Conservation (phyloP, 768 basidiomycete genomes). For the Mycena pura region DNA sequence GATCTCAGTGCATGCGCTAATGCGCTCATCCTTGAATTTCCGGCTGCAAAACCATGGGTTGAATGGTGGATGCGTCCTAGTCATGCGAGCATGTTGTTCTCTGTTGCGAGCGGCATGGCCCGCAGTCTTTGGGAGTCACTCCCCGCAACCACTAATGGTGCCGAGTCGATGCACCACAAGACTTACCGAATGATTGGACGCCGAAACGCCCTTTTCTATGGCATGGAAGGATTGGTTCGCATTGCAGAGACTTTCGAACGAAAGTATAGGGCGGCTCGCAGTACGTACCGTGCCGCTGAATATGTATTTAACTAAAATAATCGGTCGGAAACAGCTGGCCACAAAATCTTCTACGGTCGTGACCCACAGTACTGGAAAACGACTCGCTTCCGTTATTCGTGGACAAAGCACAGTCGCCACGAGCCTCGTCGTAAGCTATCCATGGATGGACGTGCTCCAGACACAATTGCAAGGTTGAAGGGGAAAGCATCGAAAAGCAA, state of each 20-base stretch:
- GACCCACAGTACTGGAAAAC: conserved; percentile 13
- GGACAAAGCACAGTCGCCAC: conserved; percentile 9
- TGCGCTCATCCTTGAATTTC: conserved; percentile 31
- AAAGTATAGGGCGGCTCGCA: neutral
- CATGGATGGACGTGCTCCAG: conserved; percentile 1
- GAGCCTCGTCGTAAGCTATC: neutral
- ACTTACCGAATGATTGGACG: conserved; percentile 22
- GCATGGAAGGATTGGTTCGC: neutral
- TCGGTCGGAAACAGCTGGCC: neutral
- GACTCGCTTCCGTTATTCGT: neutral
- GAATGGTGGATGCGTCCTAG: conserved; percentile 40
- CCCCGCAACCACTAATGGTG: conserved; percentile 29
- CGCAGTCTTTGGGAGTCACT: conserved; percentile 23
- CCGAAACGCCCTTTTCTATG: conserved; percentile 1
- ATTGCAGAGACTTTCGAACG: conserved; percentile 9
- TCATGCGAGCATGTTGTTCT: conserved; percentile 29
- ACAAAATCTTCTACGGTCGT: conserved; percentile 6
- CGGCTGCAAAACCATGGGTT: conserved; percentile 35
- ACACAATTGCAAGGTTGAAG: neutral
- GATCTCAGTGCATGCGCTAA: conserved; percentile 19
- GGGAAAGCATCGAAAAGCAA: neutral
- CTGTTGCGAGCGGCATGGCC: conserved; percentile 19
- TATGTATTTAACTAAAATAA: neutral
- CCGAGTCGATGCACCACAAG: conserved; percentile 30
- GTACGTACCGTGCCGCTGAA: neutral